Conservation (phyloP, 768 basidiomycete genomes). For the Psilocybe subaeruginosa region DNA sequence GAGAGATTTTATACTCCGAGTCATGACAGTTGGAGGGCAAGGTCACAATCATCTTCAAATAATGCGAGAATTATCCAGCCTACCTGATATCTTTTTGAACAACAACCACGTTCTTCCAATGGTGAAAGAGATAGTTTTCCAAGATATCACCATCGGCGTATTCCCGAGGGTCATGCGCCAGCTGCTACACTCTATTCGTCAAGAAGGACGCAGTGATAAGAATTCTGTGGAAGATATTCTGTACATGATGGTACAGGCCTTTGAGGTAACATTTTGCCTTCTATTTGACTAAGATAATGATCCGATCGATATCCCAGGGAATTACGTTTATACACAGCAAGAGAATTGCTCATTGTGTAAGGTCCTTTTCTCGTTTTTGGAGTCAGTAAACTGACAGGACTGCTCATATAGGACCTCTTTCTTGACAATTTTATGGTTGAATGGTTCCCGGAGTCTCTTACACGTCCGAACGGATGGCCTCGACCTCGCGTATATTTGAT, state of each 20-base stretch:
- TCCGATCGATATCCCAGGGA: background rate
- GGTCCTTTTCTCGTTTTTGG: background rate
- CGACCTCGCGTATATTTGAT: conserved; percentile 3
- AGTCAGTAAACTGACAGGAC: too few relatives aligned
- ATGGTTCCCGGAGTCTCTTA: background rate
- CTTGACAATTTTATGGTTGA: background rate
- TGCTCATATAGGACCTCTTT: background rate
- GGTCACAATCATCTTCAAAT: conserved; percentile 8
- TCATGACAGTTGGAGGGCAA: conserved; percentile 3
- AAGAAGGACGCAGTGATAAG: background rate
- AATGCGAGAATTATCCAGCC: background rate
- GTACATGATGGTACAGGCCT: conserved; percentile 10
- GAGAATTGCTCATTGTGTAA: conserved; percentile 1
- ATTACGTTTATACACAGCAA: background rate
- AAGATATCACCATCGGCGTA: conserved; percentile 12
- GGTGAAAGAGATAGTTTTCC: conserved; percentile 9
- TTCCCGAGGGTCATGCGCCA: conserved; percentile 2
- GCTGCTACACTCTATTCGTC: background rate
- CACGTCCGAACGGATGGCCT: background rate
- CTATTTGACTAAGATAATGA: background rate
- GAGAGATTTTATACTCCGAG: background rate
- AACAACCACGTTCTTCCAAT: conserved; percentile 14
- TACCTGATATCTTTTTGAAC: conserved; percentile 4
- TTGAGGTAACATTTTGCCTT: conserved; percentile 6
- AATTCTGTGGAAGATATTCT: conserved; percentile 15